Base-by-base conservation (phyloP, 345 rosid species). In the Ailanthus altissimus region DNA sequence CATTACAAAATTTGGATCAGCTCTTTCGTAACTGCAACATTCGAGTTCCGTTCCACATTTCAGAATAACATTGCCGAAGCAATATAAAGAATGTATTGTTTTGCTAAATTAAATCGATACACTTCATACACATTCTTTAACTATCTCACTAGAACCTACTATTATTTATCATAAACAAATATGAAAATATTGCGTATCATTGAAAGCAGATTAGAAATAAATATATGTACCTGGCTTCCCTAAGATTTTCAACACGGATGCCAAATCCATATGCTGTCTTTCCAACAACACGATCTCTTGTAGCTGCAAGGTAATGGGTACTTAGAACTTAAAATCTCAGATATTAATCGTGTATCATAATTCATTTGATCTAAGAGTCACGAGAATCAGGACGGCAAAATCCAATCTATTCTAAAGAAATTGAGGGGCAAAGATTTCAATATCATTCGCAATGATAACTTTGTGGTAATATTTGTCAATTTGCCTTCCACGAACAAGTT, bases 1-100 rank as follows among this genome's bases (percentile, higher is more conserved):
- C 98, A 93, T 93, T 21, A 93, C 84, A 10, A 85, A 95, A 82
- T 95, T 93, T 26, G 96, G 98, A 86, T 90, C 97, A 0, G 96
- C 97, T 84, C 99, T 83, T 89, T 93, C 94, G 78, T 95, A 95
- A 79, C 99, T 95, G 92, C 85, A 83, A 75, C n/a, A 69, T 28
- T 16, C 1, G 4, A 15, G 2, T 59, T 20, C 57, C n/a, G 16
- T 16, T 4, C 23, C n/a, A 58, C 0, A 40, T 23, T 7, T 56
- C 63, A 56, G n/a, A 56, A 53, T 9, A 36, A 23, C 0, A 6
- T 58, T 23, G 18, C 9, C 4, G 2, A 9, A 7, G 16, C 25
- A 53, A 32, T 9, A 20, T 5, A 26, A 36, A 4, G n/a, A 8
- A 0, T 50, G 8, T 3, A 26, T 50, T 32, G 8, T 28, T 13